Evolutionary conservation across 305 asterid species (phyloP).

Genomic region (Fraxinus sp.): DNA sequence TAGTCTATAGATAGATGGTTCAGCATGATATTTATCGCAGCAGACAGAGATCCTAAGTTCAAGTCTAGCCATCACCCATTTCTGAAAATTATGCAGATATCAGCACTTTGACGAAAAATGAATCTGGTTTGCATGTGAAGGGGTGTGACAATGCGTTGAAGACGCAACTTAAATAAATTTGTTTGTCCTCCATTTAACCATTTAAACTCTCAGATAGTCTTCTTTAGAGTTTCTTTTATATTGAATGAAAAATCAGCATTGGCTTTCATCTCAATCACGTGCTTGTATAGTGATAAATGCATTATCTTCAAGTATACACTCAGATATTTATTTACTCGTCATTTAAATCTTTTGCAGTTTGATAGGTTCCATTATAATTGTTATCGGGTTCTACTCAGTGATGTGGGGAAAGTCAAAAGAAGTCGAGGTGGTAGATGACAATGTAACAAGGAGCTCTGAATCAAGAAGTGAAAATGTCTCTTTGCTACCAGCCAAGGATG

Average conservation of each 20-base stretch:
- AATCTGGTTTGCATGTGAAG: neutral
- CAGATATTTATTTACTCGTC: neutral
- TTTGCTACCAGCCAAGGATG: conserved; percentile 37
- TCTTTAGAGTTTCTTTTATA: neutral
- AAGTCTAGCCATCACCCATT: neutral
- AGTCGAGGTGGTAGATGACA: conserved; percentile 25
- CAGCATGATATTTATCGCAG: neutral
- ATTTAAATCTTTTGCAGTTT: conserved; percentile 38
- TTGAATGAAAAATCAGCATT: neutral
- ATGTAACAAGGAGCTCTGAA: conserved; percentile 22
- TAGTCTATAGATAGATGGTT: neutral
- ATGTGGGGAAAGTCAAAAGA: conserved; percentile 75
- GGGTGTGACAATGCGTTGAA: neutral
- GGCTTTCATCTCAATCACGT: neutral
- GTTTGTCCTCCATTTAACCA: neutral
- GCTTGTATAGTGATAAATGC: neutral
- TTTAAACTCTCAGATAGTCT: neutral
- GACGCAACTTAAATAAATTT: neutral
- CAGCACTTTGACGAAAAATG: neutral
- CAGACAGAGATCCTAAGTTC: neutral
- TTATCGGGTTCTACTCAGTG: conserved; percentile 64
- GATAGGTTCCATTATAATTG: conserved; percentile 54
- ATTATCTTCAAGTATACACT: neutral
- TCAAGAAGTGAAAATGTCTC: conserved; percentile 35
- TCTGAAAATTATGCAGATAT: neutral